Evolutionary conservation across 768 basidiomycete species (phyloP).

Genomic region (Coprinopsis sp.): DNA sequence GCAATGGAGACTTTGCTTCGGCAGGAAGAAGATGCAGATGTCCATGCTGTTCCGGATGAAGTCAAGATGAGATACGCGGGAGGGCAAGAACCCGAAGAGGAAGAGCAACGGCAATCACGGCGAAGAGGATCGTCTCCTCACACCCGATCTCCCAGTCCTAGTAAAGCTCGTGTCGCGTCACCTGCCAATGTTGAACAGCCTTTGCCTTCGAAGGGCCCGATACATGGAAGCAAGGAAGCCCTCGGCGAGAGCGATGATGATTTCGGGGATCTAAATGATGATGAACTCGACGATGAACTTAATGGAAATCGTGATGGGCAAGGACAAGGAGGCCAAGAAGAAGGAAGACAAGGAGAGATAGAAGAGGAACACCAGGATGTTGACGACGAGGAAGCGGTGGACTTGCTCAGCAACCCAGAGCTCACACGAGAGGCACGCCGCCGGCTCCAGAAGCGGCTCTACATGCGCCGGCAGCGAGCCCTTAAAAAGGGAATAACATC

Average conservation of each 20-base stretch:
- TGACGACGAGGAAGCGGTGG: conserved; percentile 15
- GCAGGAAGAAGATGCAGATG: not conserved
- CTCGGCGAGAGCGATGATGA: not conserved
- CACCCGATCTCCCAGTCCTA: not conserved
- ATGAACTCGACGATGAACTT: not conserved
- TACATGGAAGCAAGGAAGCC: too few relatives aligned
- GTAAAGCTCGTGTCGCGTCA: too few relatives aligned
- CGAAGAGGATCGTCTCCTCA: not conserved
- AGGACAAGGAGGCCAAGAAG: conserved; percentile 11
- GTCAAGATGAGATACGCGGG: not conserved
- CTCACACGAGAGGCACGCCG: conserved; percentile 43
- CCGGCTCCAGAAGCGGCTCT: conserved; percentile 56
- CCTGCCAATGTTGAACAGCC: too few relatives aligned
- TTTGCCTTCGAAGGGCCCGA: too few relatives aligned
- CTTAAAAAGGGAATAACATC: conserved; percentile 32
- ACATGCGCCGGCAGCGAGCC: conserved; percentile 72
- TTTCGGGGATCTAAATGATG: not conserved
- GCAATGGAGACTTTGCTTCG: not conserved
- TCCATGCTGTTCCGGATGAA: not conserved
- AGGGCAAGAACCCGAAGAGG: not conserved
- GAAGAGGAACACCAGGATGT: conserved; percentile 4
- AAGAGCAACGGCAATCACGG: not conserved
- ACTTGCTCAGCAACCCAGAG: conserved; percentile 21
- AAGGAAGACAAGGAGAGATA: not conserved
- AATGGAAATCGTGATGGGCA: conserved; percentile 7